Conservation (phyloP, 768 basidiomycete genomes). For the Clitopilus passeckerianus region DNA sequence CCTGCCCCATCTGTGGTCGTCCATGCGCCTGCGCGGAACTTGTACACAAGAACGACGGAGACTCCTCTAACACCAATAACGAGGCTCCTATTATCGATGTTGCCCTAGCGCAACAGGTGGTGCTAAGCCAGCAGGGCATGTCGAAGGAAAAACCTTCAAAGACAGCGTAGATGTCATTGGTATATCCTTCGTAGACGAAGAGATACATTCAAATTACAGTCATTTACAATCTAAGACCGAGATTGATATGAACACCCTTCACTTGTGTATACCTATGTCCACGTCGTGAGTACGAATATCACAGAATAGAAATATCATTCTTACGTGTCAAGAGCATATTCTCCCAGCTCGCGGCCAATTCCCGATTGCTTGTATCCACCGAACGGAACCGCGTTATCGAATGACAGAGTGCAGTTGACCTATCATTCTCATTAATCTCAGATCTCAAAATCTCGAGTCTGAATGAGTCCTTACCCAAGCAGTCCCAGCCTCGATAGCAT, state of each 20-base stretch:
- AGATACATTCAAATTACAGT: too few relatives aligned
- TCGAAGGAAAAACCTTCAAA: too few relatives aligned
- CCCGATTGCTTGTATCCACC: constrained; percentile 83
- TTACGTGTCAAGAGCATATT: constrained; percentile 61
- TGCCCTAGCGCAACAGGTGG: too few relatives aligned
- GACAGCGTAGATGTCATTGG: too few relatives aligned
- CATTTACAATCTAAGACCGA: constrained; percentile 24
- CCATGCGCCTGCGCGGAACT: too few relatives aligned
- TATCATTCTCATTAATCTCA: constrained; percentile 8
- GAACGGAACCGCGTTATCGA: constrained; percentile 60
- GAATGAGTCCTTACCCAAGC: constrained; percentile 35
- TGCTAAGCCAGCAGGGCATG: too few relatives aligned
- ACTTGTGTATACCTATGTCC: constrained; percentile 37
- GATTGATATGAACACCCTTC: constrained; percentile 53
- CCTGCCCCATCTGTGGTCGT: too few relatives aligned
- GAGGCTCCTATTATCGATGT: too few relatives aligned
- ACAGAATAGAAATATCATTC: constrained; percentile 11
- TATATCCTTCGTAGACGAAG: too few relatives aligned
- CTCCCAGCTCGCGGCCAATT: constrained; percentile 75
- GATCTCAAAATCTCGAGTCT: neutral
- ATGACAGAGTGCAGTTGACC: constrained; percentile 38
- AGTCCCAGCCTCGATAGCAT: constrained; percentile 63
- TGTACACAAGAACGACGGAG: too few relatives aligned
- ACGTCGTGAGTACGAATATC: neutral
- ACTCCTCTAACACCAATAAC: too few relatives aligned